phyloP scores from a whole-genome alignment of 176 grass and related monocot species.

The Carex myosuroides region DNA sequence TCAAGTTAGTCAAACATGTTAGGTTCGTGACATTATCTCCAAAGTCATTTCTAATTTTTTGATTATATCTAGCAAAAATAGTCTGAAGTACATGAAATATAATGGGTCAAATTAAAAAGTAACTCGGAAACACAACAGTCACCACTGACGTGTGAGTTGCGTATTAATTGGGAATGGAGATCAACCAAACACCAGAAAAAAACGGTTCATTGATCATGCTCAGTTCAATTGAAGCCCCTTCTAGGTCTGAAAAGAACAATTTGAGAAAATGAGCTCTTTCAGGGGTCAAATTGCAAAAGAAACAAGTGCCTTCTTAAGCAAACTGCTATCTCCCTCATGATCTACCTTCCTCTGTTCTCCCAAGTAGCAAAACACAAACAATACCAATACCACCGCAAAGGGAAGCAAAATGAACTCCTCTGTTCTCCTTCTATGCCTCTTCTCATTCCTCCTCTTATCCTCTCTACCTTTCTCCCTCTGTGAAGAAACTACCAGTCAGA shows the following conservation, averaged over 20 bases:
- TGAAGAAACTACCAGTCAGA: not conserved
- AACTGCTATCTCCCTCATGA: slow-evolving; percentile 9
- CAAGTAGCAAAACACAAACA: not conserved
- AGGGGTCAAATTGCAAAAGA: slow-evolving; percentile 11
- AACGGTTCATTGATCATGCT: not conserved
- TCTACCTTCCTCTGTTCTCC: slow-evolving; percentile 1
- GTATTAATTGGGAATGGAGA: not conserved
- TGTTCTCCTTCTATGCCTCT: not conserved
- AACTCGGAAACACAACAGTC: slow-evolving; percentile 1
- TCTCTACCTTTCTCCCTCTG: slow-evolving; percentile 6
- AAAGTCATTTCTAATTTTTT: not conserved
- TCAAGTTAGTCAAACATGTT: not conserved
- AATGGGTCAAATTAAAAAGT: not conserved
- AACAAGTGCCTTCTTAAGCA: slow-evolving; percentile 6
- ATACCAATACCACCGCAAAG: not conserved
- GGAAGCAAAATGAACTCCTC: slow-evolving; percentile 3
- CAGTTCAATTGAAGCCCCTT: not conserved
- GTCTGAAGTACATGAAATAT: not conserved
- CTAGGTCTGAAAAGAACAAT: not conserved
- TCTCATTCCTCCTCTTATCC: not conserved
- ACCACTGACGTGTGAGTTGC: slow-evolving; percentile 3
- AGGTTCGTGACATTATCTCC: not conserved
- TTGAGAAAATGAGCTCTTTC: not conserved
- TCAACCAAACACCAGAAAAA: slow-evolving; percentile 8
- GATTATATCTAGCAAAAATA: not conserved